phyloP scores from a whole-genome alignment of 805 yeast genomes.

The Metahyphopichia silvanorum region DNA sequence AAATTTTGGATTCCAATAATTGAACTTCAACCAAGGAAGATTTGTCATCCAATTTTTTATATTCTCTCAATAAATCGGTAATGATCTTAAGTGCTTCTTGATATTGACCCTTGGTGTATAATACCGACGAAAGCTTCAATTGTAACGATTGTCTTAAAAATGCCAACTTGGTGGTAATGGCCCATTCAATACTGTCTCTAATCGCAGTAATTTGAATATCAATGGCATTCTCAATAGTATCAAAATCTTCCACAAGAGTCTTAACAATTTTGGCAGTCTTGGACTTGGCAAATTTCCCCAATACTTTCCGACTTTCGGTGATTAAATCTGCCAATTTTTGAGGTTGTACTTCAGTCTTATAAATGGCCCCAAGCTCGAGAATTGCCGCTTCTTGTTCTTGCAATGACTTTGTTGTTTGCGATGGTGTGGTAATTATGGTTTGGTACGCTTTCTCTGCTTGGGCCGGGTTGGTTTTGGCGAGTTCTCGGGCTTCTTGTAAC shows the following conservation, averaged over 20 bases:
- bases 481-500: conserved; percentile 1
- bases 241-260: conserved; percentile 74
- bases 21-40: conserved; percentile 94
- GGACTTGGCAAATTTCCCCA: conserved; percentile 83
- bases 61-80: conserved; percentile 70
- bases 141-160: conserved; percentile 88
- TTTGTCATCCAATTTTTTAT: conserved; percentile 93
- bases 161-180: conserved; percentile 74
- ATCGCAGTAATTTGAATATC: conserved; percentile 74
- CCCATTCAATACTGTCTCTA: conserved; percentile 83
- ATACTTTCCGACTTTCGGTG: conserved; percentile 62
- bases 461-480: conserved; percentile 2
- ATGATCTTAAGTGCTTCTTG: conserved; percentile 72
- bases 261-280: conserved; percentile 91
- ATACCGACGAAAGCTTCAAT: conserved; percentile 74
- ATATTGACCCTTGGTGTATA: conserved; percentile 61
- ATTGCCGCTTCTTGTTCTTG: conserved; percentile 64
- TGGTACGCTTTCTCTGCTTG: too few relatives aligned
- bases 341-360: conserved; percentile 47
- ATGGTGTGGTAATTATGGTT: too few relatives aligned
- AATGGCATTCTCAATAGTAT: conserved; percentile 55
- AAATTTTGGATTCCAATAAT: conserved; percentile 82
- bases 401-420: conserved; percentile 22
- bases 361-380: conserved; percentile 71
- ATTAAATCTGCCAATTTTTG: conserved; percentile 60